A percentile compares a stretch with the other conserved stretches of the same genome.
phyloP scores from a whole-genome alignment of 352 stramenopile species.

The Pythium coloratum region DNA sequence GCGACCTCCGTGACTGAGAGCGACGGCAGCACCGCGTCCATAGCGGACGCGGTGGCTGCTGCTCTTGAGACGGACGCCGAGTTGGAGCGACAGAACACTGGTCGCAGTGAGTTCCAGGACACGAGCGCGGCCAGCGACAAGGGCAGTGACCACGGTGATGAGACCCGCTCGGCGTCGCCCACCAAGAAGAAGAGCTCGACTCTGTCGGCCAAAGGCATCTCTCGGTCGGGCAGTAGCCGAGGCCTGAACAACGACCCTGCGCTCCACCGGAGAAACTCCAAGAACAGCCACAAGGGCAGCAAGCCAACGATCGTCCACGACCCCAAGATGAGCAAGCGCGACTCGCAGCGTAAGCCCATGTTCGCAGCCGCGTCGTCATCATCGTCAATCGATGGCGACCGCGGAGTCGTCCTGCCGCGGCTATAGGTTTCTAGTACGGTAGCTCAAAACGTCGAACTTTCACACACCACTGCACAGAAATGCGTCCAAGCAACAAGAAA shows the following conservation, averaged over 20 bases:
- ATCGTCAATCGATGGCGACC: constrained; percentile 33
- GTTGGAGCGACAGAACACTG: constrained; percentile 16
- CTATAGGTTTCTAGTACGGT: constrained; percentile 27
- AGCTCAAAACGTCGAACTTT: background rate
- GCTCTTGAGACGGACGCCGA: constrained; percentile 26
- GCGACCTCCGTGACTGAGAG: constrained; percentile 26
- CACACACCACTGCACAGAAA: background rate
- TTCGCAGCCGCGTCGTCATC: constrained; percentile 26
- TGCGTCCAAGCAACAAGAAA: background rate
- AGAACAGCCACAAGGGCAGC: constrained; percentile 37
- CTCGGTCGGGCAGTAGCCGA: constrained; percentile 40
- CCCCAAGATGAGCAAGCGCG: constrained; percentile 39
- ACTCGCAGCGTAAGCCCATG: constrained; percentile 46
- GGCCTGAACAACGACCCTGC: constrained; percentile 31
- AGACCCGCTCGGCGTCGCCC: constrained; percentile 47
- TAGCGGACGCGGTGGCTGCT: constrained; percentile 42
- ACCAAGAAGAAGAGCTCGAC: constrained; percentile 55
- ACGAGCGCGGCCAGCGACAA: constrained; percentile 28
- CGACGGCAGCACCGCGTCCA: constrained; percentile 31
- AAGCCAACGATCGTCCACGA: constrained; percentile 25
- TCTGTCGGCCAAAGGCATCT: constrained; percentile 26
- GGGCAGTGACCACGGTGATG: constrained; percentile 31
- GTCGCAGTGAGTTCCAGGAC: constrained; percentile 20
- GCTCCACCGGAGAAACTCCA: constrained; percentile 46
- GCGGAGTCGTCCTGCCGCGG: constrained; percentile 51